phyloP scores from a whole-genome alignment of 768 basidiomycete species.

The Dendrothele bispora region DNA sequence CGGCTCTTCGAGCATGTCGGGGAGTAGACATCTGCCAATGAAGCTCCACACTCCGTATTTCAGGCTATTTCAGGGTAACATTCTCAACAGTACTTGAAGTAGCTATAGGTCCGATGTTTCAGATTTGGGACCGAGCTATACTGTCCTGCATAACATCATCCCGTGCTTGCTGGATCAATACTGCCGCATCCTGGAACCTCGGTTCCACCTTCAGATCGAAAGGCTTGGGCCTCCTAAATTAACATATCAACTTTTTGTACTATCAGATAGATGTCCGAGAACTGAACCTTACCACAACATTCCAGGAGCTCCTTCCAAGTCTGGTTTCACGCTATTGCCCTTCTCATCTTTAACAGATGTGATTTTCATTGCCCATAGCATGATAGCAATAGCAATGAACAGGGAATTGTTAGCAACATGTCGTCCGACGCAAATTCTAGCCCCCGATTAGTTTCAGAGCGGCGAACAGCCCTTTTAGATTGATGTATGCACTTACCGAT shows the following conservation, averaged over 20 bases:
- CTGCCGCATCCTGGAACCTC: slow-evolving; percentile 1
- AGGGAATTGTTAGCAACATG: slow-evolving; percentile 4
- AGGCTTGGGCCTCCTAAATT: background rate
- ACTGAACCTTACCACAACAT: background rate
- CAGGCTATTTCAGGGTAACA: too few relatives aligned
- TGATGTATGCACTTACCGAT: background rate
- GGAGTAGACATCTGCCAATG: too few relatives aligned
- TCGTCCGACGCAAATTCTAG: slow-evolving; percentile 3
- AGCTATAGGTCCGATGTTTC: too few relatives aligned
- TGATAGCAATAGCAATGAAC: slow-evolving; percentile 4
- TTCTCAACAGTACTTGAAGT: too few relatives aligned
- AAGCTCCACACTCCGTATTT: too few relatives aligned
- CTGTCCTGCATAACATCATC: background rate
- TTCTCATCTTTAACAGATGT: background rate
- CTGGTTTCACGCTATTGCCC: background rate
- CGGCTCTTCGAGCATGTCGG: too few relatives aligned
- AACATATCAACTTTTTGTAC: background rate
- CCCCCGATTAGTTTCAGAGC: background rate
- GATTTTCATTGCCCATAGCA: slow-evolving; percentile 2
- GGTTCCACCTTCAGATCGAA: background rate
- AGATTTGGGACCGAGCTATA: too few relatives aligned
- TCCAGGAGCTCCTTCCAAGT: background rate
- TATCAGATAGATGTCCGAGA: background rate
- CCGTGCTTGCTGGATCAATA: background rate
- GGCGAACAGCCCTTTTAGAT: too few relatives aligned